Conservation (phyloP, 2,329 filamentous ascomycete species). For the Immersiporthe knoxdaviesiana region DNA sequence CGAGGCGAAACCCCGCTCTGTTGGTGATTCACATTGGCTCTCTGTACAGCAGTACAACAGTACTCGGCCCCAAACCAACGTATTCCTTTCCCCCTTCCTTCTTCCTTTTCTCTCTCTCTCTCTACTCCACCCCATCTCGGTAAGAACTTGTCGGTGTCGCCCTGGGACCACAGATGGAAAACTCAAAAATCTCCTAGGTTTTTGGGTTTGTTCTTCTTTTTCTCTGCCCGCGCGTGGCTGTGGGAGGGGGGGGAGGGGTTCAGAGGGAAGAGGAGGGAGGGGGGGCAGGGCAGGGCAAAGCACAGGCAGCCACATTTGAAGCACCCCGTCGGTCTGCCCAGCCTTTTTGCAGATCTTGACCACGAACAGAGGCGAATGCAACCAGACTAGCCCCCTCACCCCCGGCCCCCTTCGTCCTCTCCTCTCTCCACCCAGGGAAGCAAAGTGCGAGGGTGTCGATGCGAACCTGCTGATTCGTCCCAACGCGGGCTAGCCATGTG, state of each 20-base stretch:
- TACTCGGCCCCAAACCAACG: too few species aligned
- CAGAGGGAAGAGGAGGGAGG: neutral
- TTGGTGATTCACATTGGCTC: neutral
- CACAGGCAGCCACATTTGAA: slow-evolving; percentile 3
- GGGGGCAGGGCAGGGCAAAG: too few species aligned
- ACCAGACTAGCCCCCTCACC: neutral
- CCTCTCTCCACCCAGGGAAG: neutral
- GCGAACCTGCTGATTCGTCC: neutral
- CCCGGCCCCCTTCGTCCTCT: neutral
- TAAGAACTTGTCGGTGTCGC: neutral
- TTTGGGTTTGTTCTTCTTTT: neutral
- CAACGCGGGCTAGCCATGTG: neutral
- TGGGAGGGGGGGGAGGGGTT: neutral
- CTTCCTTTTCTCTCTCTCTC: neutral
- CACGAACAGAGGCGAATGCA: neutral
- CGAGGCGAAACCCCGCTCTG: neutral
- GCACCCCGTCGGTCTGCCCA: neutral
- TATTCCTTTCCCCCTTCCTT: neutral
- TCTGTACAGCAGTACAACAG: too few species aligned
- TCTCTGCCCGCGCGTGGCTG: neutral
- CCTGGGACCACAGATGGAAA: neutral
- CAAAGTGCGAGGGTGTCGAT: neutral
- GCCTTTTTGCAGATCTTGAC: neutral
- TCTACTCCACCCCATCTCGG: neutral
- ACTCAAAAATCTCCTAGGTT: neutral